Percentiles rank a stretch among this genome's conserved stretches.
phyloP scores from a whole-genome alignment of 495 filamentous ascomycete species.

The Aspergillus bridgeri region DNA sequence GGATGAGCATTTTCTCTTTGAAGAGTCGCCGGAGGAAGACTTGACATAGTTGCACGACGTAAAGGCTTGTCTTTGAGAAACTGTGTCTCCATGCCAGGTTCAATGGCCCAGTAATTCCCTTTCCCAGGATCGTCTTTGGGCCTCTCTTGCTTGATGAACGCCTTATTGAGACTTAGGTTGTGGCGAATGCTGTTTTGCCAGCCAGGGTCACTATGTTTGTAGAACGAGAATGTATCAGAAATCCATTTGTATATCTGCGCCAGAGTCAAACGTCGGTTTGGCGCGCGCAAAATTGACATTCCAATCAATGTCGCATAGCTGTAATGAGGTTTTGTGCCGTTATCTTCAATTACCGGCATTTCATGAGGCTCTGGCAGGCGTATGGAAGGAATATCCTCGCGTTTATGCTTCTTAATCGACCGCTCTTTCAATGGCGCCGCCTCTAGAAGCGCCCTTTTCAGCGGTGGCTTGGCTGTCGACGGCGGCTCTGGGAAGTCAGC shows the following conservation, averaged over 20 bases:
- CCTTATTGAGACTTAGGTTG: constrained; percentile 95
- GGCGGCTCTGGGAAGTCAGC: constrained; percentile 52
- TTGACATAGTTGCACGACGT: constrained; percentile 53
- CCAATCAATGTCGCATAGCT: constrained; percentile 96
- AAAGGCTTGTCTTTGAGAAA: constrained; percentile 81
- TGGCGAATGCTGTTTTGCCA: constrained; percentile 99
- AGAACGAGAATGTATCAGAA: constrained; percentile 86
- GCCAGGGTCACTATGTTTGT: constrained; percentile 75
- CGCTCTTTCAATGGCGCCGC: constrained; percentile 71
- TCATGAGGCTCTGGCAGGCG: constrained; percentile 67
- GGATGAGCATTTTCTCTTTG: constrained; percentile 32
- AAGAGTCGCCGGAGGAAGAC: constrained; percentile 36
- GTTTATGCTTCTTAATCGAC: constrained; percentile 58
- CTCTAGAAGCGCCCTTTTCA: constrained; percentile 70
- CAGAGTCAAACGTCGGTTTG: constrained; percentile 78
- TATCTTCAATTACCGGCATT: constrained; percentile 78
- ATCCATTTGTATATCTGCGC: constrained; percentile 99
- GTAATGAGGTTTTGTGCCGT: constrained; percentile 82
- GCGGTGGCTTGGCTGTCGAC: constrained; percentile 55
- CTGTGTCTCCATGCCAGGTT: constrained; percentile 78
- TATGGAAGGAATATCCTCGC: constrained; percentile 43
- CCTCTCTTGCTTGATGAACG: constrained; percentile 92
- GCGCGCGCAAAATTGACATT: constrained; percentile 90
- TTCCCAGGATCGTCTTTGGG: constrained; percentile 98
- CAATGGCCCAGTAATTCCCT: constrained; percentile 97